phyloP scores from a whole-genome alignment of 2,329 filamentous ascomycete genomes.

The Penicillium sp. region DNA sequence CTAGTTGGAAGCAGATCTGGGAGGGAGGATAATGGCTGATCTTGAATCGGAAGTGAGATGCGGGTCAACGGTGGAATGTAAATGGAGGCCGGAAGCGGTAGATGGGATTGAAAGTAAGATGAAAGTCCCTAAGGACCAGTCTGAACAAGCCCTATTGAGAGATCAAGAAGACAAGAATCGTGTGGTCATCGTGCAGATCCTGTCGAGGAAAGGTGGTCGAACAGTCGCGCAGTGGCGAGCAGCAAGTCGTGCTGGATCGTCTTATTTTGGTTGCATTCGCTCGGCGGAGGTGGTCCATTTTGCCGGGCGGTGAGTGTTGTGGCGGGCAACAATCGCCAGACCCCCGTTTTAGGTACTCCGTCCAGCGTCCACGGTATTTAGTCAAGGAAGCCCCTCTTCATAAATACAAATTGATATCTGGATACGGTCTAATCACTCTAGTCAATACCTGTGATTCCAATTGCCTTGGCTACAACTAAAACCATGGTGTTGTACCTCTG shows the following conservation, averaged over 20 bases:
- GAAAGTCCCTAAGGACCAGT: conserved; percentile 5
- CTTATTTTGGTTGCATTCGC: conserved; percentile 28
- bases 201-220: background rate
- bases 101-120: conserved; percentile 8
- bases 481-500: too few relatives aligned
- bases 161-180: conserved; percentile 5
- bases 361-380: too few relatives aligned
- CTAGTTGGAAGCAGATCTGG: background rate
- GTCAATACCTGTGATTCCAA: background rate
- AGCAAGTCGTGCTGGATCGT: conserved; percentile 8
- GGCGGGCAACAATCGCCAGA: conserved; percentile 25
- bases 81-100: conserved; percentile 26
- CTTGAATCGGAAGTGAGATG: conserved; percentile 13
- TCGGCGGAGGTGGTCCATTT: conserved; percentile 15
- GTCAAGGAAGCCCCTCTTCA: background rate
- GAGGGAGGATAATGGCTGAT: conserved; percentile 13
- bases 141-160: conserved; percentile 15
- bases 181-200: conserved; percentile 9
- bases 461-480: too few relatives aligned
- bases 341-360: background rate
- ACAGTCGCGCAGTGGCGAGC: background rate
- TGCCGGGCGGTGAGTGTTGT: conserved; percentile 30
- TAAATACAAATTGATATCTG: too few relatives aligned
- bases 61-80: conserved; percentile 25
- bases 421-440: background rate